Evolutionary conservation across 306 rosid genomes (phyloP).

Genomic region (Lablab purpureus): DNA sequence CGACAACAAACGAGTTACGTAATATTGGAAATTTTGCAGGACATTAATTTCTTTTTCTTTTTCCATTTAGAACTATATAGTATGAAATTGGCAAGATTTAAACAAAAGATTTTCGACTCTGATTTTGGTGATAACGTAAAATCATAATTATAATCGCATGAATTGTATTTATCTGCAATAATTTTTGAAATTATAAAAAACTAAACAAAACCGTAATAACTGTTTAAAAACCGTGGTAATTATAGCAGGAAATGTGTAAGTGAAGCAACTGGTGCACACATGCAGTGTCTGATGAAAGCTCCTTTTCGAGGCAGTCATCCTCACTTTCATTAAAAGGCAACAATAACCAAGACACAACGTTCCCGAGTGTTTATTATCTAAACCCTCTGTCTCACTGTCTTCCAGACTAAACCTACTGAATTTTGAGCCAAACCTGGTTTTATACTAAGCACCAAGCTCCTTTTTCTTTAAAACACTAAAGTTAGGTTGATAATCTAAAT

Average conservation of each 20-base stretch:
- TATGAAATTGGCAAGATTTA: not conserved
- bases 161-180: not conserved
- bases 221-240: not conserved
- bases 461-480: constrained; percentile 29
- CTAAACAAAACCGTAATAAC: not conserved
- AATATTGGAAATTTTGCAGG: not conserved
- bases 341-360: constrained; percentile 43
- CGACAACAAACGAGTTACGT: not conserved
- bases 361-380: constrained; percentile 9
- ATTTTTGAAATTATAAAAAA: not conserved
- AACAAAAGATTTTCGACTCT: not conserved
- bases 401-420: constrained; percentile 30
- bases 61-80: not conserved
- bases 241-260: not conserved
- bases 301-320: constrained; percentile 66
- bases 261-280: constrained; percentile 62
- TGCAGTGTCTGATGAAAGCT: constrained; percentile 72
- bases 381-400: not conserved
- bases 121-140: not conserved
- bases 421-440: constrained; percentile 17
- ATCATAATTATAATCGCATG: not conserved
- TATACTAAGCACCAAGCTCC: constrained; percentile 42
- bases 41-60: not conserved
- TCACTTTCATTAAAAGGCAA: constrained; percentile 45
- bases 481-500: constrained; percentile 5